Conservation (phyloP, 805 yeast genomes). For the Saccharomycopsis babjevae region DNA sequence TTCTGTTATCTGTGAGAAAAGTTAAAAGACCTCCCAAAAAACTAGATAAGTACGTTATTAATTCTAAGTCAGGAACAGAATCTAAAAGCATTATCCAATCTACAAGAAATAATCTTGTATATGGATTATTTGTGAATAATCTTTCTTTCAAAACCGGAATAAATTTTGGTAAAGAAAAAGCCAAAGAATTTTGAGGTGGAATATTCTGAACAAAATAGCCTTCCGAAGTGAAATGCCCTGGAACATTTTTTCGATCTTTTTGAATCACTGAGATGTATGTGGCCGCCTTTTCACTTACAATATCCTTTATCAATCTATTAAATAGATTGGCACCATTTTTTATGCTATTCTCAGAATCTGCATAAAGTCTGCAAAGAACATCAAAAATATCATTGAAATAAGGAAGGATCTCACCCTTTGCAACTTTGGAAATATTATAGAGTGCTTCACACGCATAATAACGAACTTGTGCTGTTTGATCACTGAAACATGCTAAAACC, state of each 20-base stretch:
- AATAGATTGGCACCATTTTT: slow-evolving; percentile 91
- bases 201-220: slow-evolving; percentile 54
- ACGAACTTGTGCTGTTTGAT: slow-evolving; percentile 93
- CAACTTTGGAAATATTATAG: slow-evolving; percentile 92
- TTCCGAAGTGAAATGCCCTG: slow-evolving; percentile 38
- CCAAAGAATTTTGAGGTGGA: slow-evolving; percentile 46
- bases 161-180: slow-evolving; percentile 78
- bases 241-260: slow-evolving; percentile 33
- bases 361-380: slow-evolving; percentile 77
- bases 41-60: slow-evolving; percentile 79
- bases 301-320: slow-evolving; percentile 84
- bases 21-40: slow-evolving; percentile 76
- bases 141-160: slow-evolving; percentile 87
- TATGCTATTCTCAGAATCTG: slow-evolving; percentile 85
- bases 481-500: slow-evolving; percentile 90
- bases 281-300: slow-evolving; percentile 89
- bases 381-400: slow-evolving; percentile 94
- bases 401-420: slow-evolving; percentile 84
- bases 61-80: slow-evolving; percentile 84
- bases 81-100: slow-evolving; percentile 91
- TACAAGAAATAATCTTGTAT: slow-evolving; percentile 81
- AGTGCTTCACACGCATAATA: slow-evolving; percentile 95
- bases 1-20: slow-evolving; percentile 72
- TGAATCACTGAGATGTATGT: slow-evolving; percentile 70
- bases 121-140: slow-evolving; percentile 86